phyloP scores from a whole-genome alignment of 164 flowering plant species.

The Houttuynia cordata region DNA sequence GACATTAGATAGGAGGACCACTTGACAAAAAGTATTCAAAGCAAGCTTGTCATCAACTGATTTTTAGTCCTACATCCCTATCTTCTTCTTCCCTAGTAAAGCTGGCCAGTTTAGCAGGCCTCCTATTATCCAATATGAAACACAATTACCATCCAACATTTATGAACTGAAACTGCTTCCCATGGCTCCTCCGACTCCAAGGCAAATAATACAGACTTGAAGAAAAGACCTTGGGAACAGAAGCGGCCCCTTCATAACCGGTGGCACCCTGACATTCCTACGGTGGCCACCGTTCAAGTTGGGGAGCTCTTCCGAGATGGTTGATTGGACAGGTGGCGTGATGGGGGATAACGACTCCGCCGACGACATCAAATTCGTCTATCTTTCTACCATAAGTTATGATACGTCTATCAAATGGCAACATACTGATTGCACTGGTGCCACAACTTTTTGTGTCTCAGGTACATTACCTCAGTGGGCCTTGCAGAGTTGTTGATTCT shows the following conservation, averaged over 20 bases:
- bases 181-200: slow-evolving; percentile 52
- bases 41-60: too few species aligned
- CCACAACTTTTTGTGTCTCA: slow-evolving; percentile 9
- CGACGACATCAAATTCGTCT: slow-evolving; percentile 41
- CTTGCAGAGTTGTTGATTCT: slow-evolving; percentile 55
- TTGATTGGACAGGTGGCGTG: slow-evolving; percentile 76
- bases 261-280: slow-evolving; percentile 80
- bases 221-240: slow-evolving; percentile 51
- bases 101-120: too few species aligned
- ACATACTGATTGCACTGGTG: not conserved
- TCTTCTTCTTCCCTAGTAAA: too few species aligned
- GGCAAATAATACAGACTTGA: slow-evolving; percentile 42
- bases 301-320: slow-evolving; percentile 66
- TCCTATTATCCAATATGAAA: too few species aligned
- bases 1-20: too few species aligned
- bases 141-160: too few species aligned
- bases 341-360: slow-evolving; percentile 53
- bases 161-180: not conserved
- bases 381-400: slow-evolving; percentile 63
- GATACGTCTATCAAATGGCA: not conserved
- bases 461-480: slow-evolving; percentile 93
- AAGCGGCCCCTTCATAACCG: slow-evolving; percentile 49
- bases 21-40: too few species aligned
- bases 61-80: too few species aligned
- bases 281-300: slow-evolving; percentile 49